Conservation (phyloP, 2,329 filamentous ascomycete genomes). For the Botryosphaeria dothidea region DNA sequence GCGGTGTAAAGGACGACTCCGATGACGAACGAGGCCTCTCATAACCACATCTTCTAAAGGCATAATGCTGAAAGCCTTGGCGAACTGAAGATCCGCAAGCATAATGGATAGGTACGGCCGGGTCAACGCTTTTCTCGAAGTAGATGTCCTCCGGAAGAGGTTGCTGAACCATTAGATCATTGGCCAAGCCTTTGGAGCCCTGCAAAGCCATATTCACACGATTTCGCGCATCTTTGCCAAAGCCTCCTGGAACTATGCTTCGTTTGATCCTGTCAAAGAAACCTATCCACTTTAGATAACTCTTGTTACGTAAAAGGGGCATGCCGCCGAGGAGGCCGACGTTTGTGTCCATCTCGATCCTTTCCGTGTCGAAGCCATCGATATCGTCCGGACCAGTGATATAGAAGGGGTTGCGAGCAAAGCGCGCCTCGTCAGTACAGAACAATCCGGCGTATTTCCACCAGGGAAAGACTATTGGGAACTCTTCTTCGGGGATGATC, state of each 20-base stretch:
- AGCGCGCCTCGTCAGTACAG: constrained; percentile 39
- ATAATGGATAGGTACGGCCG: constrained; percentile 7
- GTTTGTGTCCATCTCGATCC: constrained; percentile 33
- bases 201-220: neutral
- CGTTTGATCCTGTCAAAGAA: neutral
- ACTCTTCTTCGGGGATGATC: constrained; percentile 41
- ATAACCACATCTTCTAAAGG: neutral
- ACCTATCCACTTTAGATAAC: constrained; percentile 15
- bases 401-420: constrained; percentile 31
- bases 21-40: neutral
- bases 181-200: neutral
- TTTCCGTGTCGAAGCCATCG: neutral
- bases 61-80: neutral
- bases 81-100: neutral
- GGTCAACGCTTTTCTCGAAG: constrained; percentile 4
- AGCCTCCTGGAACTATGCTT: neutral
- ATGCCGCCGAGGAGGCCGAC: constrained; percentile 25
- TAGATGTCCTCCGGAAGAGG: constrained; percentile 13
- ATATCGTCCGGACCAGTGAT: constrained; percentile 23
- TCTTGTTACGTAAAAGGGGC: neutral
- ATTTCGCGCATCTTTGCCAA: neutral
- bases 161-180: neutral
- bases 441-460: constrained; percentile 39
- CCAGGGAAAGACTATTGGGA: constrained; percentile 40
- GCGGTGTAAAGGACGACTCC: neutral